Base-by-base conservation (phyloP, 352 stramenopile genomes). In the Phytophthora meadii region DNA sequence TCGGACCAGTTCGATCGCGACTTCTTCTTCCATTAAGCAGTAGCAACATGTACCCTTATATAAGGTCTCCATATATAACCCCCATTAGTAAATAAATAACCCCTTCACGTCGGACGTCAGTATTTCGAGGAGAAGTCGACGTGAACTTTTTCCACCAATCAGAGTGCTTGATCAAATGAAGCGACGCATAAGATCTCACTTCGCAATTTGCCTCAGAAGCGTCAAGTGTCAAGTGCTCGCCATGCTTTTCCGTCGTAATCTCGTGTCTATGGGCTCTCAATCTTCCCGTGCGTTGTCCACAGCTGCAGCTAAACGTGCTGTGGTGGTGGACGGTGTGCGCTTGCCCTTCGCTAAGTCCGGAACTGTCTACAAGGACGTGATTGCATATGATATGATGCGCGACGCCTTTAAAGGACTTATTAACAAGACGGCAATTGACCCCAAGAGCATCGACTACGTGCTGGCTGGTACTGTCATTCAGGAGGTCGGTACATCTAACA, bases 401-500 rank as follows among this genome's bases (percentile, higher is more conserved):
- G 79, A 99, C 22, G 96, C 96, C 5, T 97, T 98, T 72, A 98
- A 98, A 76, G 97, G 96, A 10, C 73, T 99, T 22, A 76, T 99
- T 17, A 96, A 90, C 54, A 98, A 98, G 76, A 98, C 95, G 3
- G 97, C 95, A 41, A 74, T 99, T 11, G 88, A 99, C 68, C 95
- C 97, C n/a, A 84, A 82, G 46, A 85, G 88, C 34, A 93, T 99
- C 53, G 97, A 99, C 83, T 99, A 99, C 70, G 83, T 99, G 8
- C 69, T 98, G 48, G 96, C 81, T 36, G 98, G 98, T 19, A 99
- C 97, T 27, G 98, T 99, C 34, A 98, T 99, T 74, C 94, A 98
- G 81, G 97, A 99, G 73, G 93, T 98, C 22, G 82, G 89, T 50
- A 99, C 98, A n/a, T 97, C 86, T 60, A 99, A 99, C 84, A 99